Conservation (phyloP, 73 alveolate species). For the Paramecium pentaurelia region DNA sequence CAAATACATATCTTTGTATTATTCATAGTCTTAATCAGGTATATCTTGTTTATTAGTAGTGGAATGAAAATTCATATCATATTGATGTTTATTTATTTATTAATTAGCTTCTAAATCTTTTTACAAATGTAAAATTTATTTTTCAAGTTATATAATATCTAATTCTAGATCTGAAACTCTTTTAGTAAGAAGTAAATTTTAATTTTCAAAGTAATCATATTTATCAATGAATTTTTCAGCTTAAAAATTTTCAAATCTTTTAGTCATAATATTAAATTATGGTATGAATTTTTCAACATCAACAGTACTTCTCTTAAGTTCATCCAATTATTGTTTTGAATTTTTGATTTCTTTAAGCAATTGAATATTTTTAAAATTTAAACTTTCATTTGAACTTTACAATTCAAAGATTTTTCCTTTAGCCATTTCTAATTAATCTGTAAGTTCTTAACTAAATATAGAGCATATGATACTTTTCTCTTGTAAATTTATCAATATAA, state of each 20-base stretch:
- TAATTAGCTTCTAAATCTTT: background rate
- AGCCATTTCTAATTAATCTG: conserved; percentile 18
- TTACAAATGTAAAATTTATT: background rate
- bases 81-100: background rate
- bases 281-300: conserved; percentile 39
- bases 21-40: background rate
- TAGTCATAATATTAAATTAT: background rate
- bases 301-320: background rate
- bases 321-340: background rate
- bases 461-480: background rate
- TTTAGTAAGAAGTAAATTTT: background rate
- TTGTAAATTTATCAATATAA: conserved; percentile 21
- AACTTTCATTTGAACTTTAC: conserved; percentile 33
- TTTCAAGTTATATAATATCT: background rate
- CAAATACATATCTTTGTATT: conserved; percentile 3
- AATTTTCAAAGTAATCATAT: conserved; percentile 40
- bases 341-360: background rate
- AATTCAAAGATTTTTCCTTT: conserved; percentile 21
- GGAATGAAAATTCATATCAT: background rate
- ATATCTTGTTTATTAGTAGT: background rate
- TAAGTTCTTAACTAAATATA: background rate
- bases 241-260: background rate
- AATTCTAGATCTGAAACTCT: conserved; percentile 24
- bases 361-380: background rate
- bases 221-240: conserved; percentile 30